Evolutionary conservation across 2,329 filamentous ascomycete genomes (phyloP).

Genomic region (Iodosphaeria phyllophila): DNA sequence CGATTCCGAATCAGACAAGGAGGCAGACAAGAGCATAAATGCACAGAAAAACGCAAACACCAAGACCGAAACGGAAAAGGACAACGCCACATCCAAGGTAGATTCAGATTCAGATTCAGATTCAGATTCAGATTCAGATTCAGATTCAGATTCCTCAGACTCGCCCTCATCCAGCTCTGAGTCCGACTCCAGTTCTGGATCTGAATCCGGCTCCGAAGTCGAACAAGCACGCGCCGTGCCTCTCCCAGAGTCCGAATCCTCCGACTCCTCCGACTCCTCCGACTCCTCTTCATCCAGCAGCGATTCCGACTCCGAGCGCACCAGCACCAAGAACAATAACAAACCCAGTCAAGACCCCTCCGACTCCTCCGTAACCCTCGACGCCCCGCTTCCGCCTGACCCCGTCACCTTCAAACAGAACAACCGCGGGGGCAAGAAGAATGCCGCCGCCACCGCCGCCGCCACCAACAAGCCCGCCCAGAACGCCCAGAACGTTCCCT

Average conservation of each 20-base stretch:
- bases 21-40: conserved; percentile 3
- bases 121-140: conserved; percentile 19
- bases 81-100: conserved; percentile 11
- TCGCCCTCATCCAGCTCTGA: conserved; percentile 16
- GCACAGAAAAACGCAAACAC: conserved; percentile 2
- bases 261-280: no score
- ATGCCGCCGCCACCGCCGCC: no score
- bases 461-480: conserved; percentile 12
- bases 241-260: conserved; percentile 22
- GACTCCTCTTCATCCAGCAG: conserved; percentile 13
- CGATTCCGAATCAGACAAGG: conserved; percentile 13
- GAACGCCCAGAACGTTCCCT: conserved; percentile 46
- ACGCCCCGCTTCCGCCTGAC: conserved; percentile 35
- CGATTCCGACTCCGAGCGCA: conserved; percentile 16
- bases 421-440: conserved; percentile 12
- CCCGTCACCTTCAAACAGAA: conserved; percentile 23
- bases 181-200: conserved; percentile 19
- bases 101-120: conserved; percentile 18
- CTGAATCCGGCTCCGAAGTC: conserved; percentile 16
- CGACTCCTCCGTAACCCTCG: conserved; percentile 27
- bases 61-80: conserved; percentile 1
- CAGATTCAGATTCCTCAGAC: conserved; percentile 13
- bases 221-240: conserved; percentile 18
- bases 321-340: neutral
- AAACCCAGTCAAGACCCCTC: conserved; percentile 11